Evolutionary conservation across 2,329 filamentous ascomycete species (phyloP).

Genomic region (Neodidymelliopsis sp.): DNA sequence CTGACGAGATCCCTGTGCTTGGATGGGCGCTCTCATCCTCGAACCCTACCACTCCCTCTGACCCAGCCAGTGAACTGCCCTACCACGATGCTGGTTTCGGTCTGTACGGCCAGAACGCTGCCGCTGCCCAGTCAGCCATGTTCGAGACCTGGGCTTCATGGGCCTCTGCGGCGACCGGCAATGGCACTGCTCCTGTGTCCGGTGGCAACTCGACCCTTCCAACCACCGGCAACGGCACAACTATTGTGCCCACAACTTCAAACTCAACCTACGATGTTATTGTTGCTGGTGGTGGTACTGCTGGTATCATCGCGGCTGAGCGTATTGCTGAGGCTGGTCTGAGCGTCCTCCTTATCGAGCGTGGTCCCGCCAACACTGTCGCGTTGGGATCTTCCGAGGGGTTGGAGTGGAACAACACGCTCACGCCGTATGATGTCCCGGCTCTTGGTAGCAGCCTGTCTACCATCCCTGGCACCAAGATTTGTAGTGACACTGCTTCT

Average conservation of each 20-base stretch:
- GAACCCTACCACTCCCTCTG: constrained; percentile 24
- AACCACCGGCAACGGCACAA: constrained; percentile 14
- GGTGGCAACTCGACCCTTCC: constrained; percentile 15
- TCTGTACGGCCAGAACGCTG: constrained; percentile 25
- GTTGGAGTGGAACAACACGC: constrained; percentile 15
- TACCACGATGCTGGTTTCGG: constrained; percentile 31
- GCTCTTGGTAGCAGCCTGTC: constrained; percentile 17
- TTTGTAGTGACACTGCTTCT: constrained; percentile 19
- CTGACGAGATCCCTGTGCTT: constrained; percentile 27
- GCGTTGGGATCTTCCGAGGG: constrained; percentile 10
- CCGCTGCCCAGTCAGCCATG: constrained; percentile 28
- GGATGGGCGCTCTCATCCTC: constrained; percentile 34
- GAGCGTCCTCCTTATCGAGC: constrained; percentile 18
- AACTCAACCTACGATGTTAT: constrained; percentile 21
- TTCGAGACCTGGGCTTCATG: constrained; percentile 33
- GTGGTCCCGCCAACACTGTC: constrained; percentile 17
- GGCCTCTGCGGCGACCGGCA: constrained; percentile 14
- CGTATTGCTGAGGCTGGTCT: constrained; percentile 17
- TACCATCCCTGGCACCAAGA: constrained; percentile 16
- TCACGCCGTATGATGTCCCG: constrained; percentile 15
- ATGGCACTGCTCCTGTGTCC: constrained; percentile 12
- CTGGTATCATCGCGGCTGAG: constrained; percentile 19
- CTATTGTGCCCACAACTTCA: constrained; percentile 33
- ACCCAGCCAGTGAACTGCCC: constrained; percentile 16
- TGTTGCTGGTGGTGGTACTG: constrained; percentile 19